Conservation (phyloP, 345 rosid genomes). For the Clausena lansium region DNA sequence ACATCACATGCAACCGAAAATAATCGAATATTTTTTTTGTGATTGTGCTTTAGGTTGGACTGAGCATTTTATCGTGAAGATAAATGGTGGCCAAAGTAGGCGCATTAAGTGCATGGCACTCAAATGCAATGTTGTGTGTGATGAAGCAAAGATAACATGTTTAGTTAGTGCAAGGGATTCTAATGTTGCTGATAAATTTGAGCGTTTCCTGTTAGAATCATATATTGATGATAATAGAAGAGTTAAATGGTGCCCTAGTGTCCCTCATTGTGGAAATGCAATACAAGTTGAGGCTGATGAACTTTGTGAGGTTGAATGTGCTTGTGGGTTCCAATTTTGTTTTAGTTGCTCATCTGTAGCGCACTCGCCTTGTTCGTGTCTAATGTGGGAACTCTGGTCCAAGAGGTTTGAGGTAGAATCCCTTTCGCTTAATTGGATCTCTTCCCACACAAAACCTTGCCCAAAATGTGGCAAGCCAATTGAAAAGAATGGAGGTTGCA, state of each 20-base stretch:
- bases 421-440: constrained; percentile 53
- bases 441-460: constrained; percentile 58
- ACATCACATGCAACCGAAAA: too few relatives aligned
- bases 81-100: constrained; percentile 45
- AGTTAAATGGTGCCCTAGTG: constrained; percentile 54
- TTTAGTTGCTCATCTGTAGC: constrained; percentile 35
- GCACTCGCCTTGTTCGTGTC: constrained; percentile 45
- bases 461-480: constrained; percentile 59
- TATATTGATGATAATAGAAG: constrained; percentile 44
- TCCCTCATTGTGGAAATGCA: constrained; percentile 52
- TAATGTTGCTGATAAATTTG: constrained; percentile 35
- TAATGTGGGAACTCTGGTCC: constrained; percentile 40
- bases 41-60: constrained; percentile 37
- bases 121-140: constrained; percentile 41
- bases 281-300: constrained; percentile 31
- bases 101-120: constrained; percentile 40
- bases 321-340: constrained; percentile 41
- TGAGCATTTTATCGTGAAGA: constrained; percentile 33
- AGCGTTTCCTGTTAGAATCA: constrained; percentile 37
- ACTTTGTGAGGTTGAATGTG: constrained; percentile 38
- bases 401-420: constrained; percentile 53
- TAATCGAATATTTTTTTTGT: not conserved
- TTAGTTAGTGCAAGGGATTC: constrained; percentile 31
- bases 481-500: constrained; percentile 71
- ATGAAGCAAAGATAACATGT: constrained; percentile 31